A percentile compares a stretch with the other conserved stretches of the same genome.
phyloP scores from a whole-genome alignment of 1,139 yeast species.

The Wickerhamomyces sp. region DNA sequence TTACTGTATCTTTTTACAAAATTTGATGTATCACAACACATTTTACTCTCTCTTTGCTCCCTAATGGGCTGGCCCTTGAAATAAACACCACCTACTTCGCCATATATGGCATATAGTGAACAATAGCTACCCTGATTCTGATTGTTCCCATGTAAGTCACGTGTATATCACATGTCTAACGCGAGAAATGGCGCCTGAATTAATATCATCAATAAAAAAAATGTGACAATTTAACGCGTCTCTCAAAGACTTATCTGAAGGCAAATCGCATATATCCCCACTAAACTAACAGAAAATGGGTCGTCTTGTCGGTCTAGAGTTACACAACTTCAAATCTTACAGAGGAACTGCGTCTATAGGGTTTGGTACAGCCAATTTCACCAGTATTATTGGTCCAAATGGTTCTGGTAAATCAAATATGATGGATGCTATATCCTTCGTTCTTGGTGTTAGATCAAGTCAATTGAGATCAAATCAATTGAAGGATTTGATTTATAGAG shows the following conservation, averaged over 20 bases:
- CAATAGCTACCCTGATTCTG: no score
- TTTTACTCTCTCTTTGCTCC: no score
- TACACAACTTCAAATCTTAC: slow-evolving; percentile 88
- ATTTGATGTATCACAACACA: no score
- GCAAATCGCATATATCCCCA: neutral
- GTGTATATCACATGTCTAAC: neutral
- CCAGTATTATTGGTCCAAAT: slow-evolving; percentile 94
- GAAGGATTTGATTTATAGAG: slow-evolving; percentile 78
- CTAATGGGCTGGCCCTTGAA: no score
- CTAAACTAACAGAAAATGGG: slow-evolving; percentile 47
- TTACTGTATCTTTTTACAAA: no score
- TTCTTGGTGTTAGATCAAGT: slow-evolving; percentile 75
- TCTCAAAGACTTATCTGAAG: neutral
- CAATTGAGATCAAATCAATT: slow-evolving; percentile 74
- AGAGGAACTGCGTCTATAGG: slow-evolving; percentile 72
- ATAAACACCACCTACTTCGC: no score
- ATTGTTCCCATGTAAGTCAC: neutral
- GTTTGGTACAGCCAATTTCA: slow-evolving; percentile 77
- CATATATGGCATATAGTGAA: no score
- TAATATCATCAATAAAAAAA: neutral
- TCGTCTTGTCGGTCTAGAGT: slow-evolving; percentile 65
- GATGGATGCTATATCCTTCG: slow-evolving; percentile 98
- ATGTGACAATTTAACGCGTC: neutral
- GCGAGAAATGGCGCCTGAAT: neutral
- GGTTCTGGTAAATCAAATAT: slow-evolving; percentile 97